A percentile compares a stretch with the other conserved stretches of the same genome.
phyloP scores from a whole-genome alignment of 2,329 filamentous ascomycete genomes.

The Orbilia oligospora region DNA sequence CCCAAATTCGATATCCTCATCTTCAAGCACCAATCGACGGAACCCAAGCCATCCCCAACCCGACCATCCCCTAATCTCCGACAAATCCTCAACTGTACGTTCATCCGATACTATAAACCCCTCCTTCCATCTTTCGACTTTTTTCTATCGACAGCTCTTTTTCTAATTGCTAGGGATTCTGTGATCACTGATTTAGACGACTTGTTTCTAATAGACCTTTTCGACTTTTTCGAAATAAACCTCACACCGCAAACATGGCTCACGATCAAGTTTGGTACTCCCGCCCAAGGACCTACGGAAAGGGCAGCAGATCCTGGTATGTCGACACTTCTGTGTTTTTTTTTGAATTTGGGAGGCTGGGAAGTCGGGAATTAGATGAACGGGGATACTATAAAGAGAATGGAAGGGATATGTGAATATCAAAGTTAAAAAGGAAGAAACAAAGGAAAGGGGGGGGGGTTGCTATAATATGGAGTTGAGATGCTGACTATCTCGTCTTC shows the following conservation, averaged over 20 bases:
- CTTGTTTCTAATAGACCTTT: conserved; percentile 32
- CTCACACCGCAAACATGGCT: conserved; percentile 75
- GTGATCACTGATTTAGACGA: conserved; percentile 25
- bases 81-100: conserved; percentile 49
- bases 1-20: conserved; percentile 47
- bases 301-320: conserved; percentile 94
- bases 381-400: conserved; percentile 27
- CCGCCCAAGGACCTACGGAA: conserved; percentile 96
- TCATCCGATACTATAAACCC: not conserved
- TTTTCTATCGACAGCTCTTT: not conserved
- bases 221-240: conserved; percentile 60
- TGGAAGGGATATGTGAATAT: not conserved
- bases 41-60: conserved; percentile 32
- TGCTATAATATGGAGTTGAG: conserved; percentile 18
- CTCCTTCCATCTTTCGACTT: not conserved
- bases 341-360: conserved; percentile 27
- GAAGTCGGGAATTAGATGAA: conserved; percentile 44
- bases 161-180: conserved; percentile 5
- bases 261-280: conserved; percentile 99
- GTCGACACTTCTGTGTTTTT: conserved; percentile 66
- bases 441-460: conserved; percentile 1
- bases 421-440: not conserved
- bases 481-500: conserved; percentile 62
- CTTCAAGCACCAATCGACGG: conserved; percentile 52
- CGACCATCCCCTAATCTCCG: conserved; percentile 34